Conservation (phyloP, 1,139 yeast genomes). For the Diutina sp. region DNA sequence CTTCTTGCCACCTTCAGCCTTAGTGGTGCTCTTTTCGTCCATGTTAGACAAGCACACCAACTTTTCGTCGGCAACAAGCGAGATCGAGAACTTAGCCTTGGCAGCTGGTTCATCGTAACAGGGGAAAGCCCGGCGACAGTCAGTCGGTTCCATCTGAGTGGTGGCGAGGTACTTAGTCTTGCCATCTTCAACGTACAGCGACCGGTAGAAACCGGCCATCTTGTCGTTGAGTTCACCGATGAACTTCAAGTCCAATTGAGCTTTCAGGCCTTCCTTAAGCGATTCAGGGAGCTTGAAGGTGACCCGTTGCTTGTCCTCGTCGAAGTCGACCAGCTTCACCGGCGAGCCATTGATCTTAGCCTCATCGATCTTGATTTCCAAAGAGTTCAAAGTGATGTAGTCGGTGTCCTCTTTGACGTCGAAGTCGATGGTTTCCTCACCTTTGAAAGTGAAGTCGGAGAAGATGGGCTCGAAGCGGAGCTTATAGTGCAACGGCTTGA, state of each 20-base stretch:
- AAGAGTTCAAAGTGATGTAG: conserved; percentile 41
- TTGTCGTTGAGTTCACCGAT: conserved; percentile 58
- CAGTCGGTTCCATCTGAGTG: conserved; percentile 85
- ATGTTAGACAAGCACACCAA: conserved; percentile 69
- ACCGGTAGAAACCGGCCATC: conserved; percentile 83
- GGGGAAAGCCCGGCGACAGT: conserved; percentile 85
- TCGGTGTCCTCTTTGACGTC: conserved; percentile 44
- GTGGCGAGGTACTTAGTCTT: conserved; percentile 55
- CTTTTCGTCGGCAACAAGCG: conserved; percentile 44
- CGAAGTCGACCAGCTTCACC: conserved; percentile 19
- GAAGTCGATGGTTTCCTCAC: conserved; percentile 52
- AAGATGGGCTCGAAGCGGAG: conserved; percentile 65
- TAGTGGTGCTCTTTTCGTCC: conserved; percentile 47
- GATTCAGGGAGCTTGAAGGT: conserved; percentile 44
- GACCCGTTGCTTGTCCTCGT: conserved; percentile 50
- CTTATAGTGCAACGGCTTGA: conserved; percentile 60
- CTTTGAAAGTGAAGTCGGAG: conserved; percentile 56
- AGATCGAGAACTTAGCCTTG: conserved; percentile 66
- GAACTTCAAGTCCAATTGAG: conserved; percentile 40
- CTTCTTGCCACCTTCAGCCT: conserved; percentile 32
- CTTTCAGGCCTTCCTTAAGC: conserved; percentile 30
- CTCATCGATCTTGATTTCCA: conserved; percentile 50
- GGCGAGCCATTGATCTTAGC: conserved; percentile 32
- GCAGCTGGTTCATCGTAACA: conserved; percentile 81
- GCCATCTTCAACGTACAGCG: conserved; percentile 54